Conservation (phyloP, 768 basidiomycete species). For the Cystofilobasidium ferigula region DNA sequence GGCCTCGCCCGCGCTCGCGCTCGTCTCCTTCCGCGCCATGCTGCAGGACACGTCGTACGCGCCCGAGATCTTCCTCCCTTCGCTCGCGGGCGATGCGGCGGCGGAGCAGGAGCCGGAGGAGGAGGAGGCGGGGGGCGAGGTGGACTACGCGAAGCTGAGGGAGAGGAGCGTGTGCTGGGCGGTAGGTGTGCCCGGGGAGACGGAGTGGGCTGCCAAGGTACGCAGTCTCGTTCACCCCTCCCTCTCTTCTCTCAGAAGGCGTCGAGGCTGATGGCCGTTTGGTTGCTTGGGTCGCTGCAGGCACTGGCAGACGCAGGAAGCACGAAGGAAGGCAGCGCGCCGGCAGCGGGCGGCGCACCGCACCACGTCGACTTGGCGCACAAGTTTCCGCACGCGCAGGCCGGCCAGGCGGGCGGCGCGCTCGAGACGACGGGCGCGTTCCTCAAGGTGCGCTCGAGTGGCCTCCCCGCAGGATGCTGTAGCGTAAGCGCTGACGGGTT, state of each 20-base stretch:
- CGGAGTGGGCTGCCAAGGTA: constrained; percentile 30
- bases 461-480: not conserved
- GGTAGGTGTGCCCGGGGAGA: constrained; percentile 32
- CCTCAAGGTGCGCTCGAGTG: constrained; percentile 18
- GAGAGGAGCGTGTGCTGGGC: constrained; percentile 32
- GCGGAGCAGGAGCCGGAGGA: not conserved
- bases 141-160: constrained; percentile 32
- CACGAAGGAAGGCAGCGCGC: not conserved
- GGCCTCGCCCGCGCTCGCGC: constrained; percentile 17
- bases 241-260: not conserved
- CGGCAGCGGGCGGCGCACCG: too few species aligned
- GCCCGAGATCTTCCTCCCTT: constrained; percentile 30
- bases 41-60: constrained; percentile 33
- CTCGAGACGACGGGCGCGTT: constrained; percentile 14
- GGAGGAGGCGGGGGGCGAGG: constrained; percentile 19
- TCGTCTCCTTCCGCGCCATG: constrained; percentile 34
- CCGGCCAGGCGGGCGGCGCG: not conserved
- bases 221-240: not conserved
- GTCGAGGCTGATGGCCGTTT: too few species aligned
- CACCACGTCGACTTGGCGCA: not conserved
- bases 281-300: not conserved
- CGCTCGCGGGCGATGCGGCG: not conserved
- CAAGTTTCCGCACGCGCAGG: constrained; percentile 22
- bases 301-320: not conserved
- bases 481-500: not conserved